Evolutionary conservation across 2,329 filamentous ascomycete genomes (phyloP).

Genomic region (Polytolypa hystricis): DNA sequence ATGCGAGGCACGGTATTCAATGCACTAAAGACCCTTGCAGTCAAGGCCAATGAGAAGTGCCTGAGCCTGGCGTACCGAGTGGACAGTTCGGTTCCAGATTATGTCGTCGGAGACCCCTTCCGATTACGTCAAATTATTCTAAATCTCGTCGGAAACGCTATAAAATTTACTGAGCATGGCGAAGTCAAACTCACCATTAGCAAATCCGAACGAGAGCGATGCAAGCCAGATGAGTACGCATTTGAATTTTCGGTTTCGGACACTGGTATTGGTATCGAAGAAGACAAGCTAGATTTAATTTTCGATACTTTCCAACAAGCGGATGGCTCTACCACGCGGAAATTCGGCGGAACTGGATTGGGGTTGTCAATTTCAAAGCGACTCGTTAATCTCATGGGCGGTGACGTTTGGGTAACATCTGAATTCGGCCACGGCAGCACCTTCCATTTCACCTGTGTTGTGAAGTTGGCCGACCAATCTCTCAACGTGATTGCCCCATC

Average conservation of each 20-base stretch:
- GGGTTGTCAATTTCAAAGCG: constrained; percentile 92
- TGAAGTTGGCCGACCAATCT: constrained; percentile 72
- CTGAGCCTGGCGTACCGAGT: constrained; percentile 88
- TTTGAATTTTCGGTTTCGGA: constrained; percentile 95
- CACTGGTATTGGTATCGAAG: constrained; percentile 91
- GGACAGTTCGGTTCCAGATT: constrained; percentile 84
- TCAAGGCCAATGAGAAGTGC: constrained; percentile 93
- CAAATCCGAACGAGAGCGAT: constrained; percentile 54
- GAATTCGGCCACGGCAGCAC: constrained; percentile 82
- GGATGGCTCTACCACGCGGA: constrained; percentile 89
- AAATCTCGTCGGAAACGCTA: constrained; percentile 93
- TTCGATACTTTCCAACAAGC: constrained; percentile 99
- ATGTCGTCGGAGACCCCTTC: constrained; percentile 94
- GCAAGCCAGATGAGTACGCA: constrained; percentile 66
- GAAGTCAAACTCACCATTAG: constrained; percentile 90
- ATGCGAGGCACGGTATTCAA: constrained; percentile 93
- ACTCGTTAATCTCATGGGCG: constrained; percentile 90
- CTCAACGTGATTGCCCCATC: constrained; percentile 62
- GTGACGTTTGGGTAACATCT: constrained; percentile 91
- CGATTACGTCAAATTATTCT: constrained; percentile 91
- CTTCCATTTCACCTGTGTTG: constrained; percentile 93
- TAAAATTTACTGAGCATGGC: constrained; percentile 96
- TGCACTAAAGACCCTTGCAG: constrained; percentile 89
- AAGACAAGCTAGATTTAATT: constrained; percentile 90
- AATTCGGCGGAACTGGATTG: constrained; percentile 89